These are phyloP conservation scores for Borovskyia barvae DNA, from an alignment of 208 protist genomes.

Conservation along the genomic window DNA sequence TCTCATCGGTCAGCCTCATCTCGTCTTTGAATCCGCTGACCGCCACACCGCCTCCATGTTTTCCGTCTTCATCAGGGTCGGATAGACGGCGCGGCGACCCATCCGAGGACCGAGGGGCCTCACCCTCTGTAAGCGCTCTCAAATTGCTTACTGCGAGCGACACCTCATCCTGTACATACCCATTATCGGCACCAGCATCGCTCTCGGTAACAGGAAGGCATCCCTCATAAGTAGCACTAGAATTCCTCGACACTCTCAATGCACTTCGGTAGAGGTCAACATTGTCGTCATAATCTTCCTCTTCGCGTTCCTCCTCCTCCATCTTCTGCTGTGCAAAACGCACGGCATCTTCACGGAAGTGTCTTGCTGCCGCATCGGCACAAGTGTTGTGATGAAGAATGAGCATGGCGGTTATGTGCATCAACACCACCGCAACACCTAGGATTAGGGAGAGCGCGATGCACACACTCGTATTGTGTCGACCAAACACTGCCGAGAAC, in stretches of 20 bases:
- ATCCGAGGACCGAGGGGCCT: no score
- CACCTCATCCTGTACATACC: slow-evolving; percentile 15
- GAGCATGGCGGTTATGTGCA: slow-evolving; percentile 24
- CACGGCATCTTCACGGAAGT: slow-evolving; percentile 47
- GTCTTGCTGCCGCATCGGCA: slow-evolving; percentile 37
- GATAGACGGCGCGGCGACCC: slow-evolving; percentile 16
- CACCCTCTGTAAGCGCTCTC: slow-evolving; percentile 21
- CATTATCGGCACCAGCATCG: slow-evolving; percentile 2
- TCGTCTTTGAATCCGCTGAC: slow-evolving; percentile 12
- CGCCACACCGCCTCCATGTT: neutral
- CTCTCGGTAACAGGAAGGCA: no score
- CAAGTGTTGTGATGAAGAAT: slow-evolving; percentile 65
- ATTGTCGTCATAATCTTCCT: neutral
- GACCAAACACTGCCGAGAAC: slow-evolving; percentile 36
- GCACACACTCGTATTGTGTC: slow-evolving; percentile 11
- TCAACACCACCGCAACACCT: slow-evolving; percentile 27
- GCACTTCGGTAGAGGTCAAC: neutral
- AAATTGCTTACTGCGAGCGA: slow-evolving; percentile 23
- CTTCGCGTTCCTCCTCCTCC: slow-evolving; percentile 25
- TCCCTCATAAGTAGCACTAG: no score
- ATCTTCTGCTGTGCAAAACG: slow-evolving; percentile 29
- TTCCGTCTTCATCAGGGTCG: neutral
- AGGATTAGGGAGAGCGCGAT: slow-evolving; percentile 33
- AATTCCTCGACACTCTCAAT: neutral
- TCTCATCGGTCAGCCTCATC: slow-evolving; percentile 18